A percentile compares a stretch with the other conserved stretches of the same genome.
phyloP scores from a whole-genome alignment of 1,284 basidiomycete genomes.

The Pseudozyma flocculosa region DNA sequence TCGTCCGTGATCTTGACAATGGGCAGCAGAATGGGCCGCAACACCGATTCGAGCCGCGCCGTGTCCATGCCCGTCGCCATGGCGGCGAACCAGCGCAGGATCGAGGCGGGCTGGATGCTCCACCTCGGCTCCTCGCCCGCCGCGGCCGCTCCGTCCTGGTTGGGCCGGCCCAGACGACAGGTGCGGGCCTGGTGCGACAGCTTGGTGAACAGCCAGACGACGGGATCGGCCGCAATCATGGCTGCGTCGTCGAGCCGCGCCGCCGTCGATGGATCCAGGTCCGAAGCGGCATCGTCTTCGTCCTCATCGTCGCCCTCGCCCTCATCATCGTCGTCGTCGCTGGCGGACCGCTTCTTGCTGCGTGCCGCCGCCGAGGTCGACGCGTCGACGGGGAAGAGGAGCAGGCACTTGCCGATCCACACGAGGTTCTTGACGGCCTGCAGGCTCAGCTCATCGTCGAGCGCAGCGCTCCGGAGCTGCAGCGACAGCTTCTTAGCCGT shows the following conservation, averaged over 20 bases:
- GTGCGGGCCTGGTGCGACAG: conserved; percentile 76
- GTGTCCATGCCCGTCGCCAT: conserved; percentile 18
- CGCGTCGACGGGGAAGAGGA: conserved; percentile 23
- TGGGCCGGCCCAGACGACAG: not conserved
- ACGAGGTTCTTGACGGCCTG: conserved; percentile 94
- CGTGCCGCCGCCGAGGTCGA: not conserved
- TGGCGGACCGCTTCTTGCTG: conserved; percentile 14
- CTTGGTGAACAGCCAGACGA: conserved; percentile 91
- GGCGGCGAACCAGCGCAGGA: conserved; percentile 65
- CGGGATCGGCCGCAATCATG: conserved; percentile 62
- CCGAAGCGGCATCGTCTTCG: conserved; percentile 41
- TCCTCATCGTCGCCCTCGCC: conserved; percentile 40
- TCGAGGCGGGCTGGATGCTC: conserved; percentile 75
- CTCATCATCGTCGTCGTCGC: conserved; percentile 22
- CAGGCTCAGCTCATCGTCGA: conserved; percentile 75
- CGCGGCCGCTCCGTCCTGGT: conserved; percentile 28
- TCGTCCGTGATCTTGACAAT: conserved; percentile 83
- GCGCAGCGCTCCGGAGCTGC: conserved; percentile 77
- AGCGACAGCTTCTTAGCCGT: conserved; percentile 74
- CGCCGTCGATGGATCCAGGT: not conserved
- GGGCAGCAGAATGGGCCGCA: conserved; percentile 82
- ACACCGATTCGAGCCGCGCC: conserved; percentile 65
- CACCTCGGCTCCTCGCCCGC: conserved; percentile 62
- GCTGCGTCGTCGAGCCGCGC: conserved; percentile 6
- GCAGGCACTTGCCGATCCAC: conserved; percentile 71